Evolutionary conservation across 805 yeast genomes (phyloP).

Genomic region (Spathaspora hagerdaliae): DNA sequence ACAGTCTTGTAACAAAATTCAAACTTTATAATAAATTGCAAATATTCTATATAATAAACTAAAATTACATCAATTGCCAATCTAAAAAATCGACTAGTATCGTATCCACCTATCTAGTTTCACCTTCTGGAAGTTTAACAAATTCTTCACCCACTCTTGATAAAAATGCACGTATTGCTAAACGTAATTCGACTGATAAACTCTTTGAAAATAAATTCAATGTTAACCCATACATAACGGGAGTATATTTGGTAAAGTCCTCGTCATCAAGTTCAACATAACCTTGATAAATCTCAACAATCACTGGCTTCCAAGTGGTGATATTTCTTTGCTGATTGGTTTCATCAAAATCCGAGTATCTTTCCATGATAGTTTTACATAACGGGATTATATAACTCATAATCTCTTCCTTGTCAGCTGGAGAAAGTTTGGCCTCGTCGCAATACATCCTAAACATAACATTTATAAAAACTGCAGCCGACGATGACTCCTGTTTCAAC

Average conservation of each 20-base stretch:
- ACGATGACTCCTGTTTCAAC: constrained; percentile 84
- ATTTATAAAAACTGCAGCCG: constrained; percentile 82
- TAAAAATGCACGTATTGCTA: constrained; percentile 58
- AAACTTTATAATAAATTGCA: not conserved
- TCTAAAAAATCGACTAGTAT: not conserved
- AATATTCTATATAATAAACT: too few relatives aligned
- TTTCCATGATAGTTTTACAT: constrained; percentile 65
- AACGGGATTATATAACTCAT: constrained; percentile 56
- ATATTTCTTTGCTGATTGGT: constrained; percentile 76
- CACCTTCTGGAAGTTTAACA: constrained; percentile 11
- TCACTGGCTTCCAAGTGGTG: constrained; percentile 87
- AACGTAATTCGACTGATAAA: constrained; percentile 57
- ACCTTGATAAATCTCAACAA: constrained; percentile 82
- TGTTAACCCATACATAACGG: constrained; percentile 57
- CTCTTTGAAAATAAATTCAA: constrained; percentile 58
- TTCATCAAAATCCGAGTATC: constrained; percentile 72
- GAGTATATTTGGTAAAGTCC: constrained; percentile 60
- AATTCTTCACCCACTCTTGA: constrained; percentile 45
- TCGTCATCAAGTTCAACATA: constrained; percentile 69
- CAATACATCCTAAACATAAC: constrained; percentile 77
- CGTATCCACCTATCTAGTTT: not conserved
- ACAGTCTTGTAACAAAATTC: not conserved
- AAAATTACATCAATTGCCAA: not conserved
- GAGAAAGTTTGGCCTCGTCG: constrained; percentile 50
- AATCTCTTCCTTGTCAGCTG: constrained; percentile 45